Evolutionary conservation across 352 stramenopile species (phyloP).

Genomic region (Pythium sukuiense): DNA sequence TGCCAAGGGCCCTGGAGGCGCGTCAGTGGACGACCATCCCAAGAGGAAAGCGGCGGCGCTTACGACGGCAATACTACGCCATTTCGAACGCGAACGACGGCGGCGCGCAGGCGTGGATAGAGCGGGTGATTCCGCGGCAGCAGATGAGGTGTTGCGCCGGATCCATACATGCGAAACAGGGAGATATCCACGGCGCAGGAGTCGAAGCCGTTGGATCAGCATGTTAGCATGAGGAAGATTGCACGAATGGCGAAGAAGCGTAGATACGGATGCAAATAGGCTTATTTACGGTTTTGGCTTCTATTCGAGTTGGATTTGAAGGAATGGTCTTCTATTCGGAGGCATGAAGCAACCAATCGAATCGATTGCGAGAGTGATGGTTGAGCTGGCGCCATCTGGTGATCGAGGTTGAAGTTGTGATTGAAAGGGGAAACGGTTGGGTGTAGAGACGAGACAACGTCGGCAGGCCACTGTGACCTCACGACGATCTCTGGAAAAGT

Average conservation of each 20-base stretch:
- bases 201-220: background rate
- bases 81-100: conserved; percentile 11
- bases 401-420: conserved; percentile 30
- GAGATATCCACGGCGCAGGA: background rate
- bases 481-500: background rate
- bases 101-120: background rate
- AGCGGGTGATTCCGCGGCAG: background rate
- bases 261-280: background rate
- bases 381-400: conserved; percentile 8
- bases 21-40: background rate
- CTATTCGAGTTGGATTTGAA: background rate
- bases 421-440: conserved; percentile 6
- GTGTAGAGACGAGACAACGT: background rate
- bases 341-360: conserved; percentile 3
- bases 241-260: background rate
- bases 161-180: background rate
- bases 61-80: conserved; percentile 10
- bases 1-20: conserved; percentile 8
- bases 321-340: background rate
- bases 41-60: conserved; percentile 9
- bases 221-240: background rate
- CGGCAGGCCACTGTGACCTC: background rate
- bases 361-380: conserved; percentile 9
- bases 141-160: background rate
- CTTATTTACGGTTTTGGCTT: background rate